Evolutionary conservation across 371 early-diverging fungal species (phyloP).

Genomic region (Zopfochytrium polystomum): DNA sequence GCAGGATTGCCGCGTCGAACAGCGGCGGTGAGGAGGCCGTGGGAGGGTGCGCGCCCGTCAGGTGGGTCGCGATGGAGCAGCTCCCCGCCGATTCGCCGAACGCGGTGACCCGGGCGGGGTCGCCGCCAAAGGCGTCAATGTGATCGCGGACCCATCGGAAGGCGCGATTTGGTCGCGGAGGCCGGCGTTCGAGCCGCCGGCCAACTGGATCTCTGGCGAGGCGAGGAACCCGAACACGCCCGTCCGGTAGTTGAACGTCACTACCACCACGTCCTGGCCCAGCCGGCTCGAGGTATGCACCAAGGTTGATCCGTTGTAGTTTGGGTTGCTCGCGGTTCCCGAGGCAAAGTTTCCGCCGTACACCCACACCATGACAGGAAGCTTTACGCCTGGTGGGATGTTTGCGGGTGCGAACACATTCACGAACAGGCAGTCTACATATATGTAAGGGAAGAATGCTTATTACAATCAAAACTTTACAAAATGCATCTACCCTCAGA

Average conservation of each 20-base stretch:
- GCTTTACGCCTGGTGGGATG: background rate
- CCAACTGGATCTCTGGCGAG: slow-evolving; percentile 13
- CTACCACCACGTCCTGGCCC: slow-evolving; percentile 26
- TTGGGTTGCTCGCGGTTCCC: background rate
- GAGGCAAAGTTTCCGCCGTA: background rate
- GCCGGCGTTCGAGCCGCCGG: slow-evolving; percentile 33
- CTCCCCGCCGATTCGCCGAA: slow-evolving; percentile 48
- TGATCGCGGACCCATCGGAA: slow-evolving; percentile 49
- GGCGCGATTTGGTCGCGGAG: slow-evolving; percentile 46
- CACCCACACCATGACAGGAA: background rate
- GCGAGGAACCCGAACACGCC: slow-evolving; percentile 33
- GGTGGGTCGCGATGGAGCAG: background rate
- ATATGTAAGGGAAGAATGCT: too few relatives aligned
- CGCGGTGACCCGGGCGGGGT: slow-evolving; percentile 39
- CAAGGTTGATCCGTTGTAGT: slow-evolving; percentile 5
- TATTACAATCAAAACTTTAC: too few relatives aligned
- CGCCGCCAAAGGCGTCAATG: slow-evolving; percentile 51
- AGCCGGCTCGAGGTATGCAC: slow-evolving; percentile 2
- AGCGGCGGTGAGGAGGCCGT: background rate
- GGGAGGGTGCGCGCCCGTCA: background rate
- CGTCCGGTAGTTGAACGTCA: slow-evolving; percentile 35
- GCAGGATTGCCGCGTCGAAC: background rate
- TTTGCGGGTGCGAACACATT: background rate
- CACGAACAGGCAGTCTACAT: background rate
- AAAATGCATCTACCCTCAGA: too few relatives aligned